A percentile compares a stretch with the other conserved stretches of the same genome.
Conservation (phyloP, 345 rosid species). For the Populus euphratica region DNA sequence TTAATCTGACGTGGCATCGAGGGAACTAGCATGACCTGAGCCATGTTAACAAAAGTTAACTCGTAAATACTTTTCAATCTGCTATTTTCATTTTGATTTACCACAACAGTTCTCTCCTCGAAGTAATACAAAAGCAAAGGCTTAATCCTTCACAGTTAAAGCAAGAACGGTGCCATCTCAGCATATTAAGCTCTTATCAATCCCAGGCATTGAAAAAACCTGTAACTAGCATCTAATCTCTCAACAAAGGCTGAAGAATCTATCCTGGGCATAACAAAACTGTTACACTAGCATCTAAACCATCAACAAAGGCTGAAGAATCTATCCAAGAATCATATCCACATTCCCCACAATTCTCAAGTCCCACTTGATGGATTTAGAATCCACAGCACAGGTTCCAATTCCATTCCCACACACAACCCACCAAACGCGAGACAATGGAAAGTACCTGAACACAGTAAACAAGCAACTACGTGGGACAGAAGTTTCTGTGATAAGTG, state of each 20-base stretch:
- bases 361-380: constrained; percentile 17
- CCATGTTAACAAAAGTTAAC: background rate
- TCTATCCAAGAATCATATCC: background rate
- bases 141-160: background rate
- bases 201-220: background rate
- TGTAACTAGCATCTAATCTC: background rate
- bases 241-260: constrained; percentile 7
- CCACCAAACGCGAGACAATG: background rate
- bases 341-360: constrained; percentile 6
- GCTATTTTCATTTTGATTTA: no score
- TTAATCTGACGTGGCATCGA: no score
- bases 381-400: constrained; percentile 20
- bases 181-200: background rate
- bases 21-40: background rate
- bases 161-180: background rate
- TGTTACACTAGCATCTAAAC: background rate
- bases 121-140: background rate
- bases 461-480: background rate
- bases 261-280: no score
- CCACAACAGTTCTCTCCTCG: background rate
- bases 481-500: background rate
- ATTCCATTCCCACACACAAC: constrained; percentile 6
- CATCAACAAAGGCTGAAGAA: background rate
- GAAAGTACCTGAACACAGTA: background rate
- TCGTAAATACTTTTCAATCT: background rate